Evolutionary conservation across 208 protist genomes (phyloP).

Genomic region (Phytomonas sp.): DNA sequence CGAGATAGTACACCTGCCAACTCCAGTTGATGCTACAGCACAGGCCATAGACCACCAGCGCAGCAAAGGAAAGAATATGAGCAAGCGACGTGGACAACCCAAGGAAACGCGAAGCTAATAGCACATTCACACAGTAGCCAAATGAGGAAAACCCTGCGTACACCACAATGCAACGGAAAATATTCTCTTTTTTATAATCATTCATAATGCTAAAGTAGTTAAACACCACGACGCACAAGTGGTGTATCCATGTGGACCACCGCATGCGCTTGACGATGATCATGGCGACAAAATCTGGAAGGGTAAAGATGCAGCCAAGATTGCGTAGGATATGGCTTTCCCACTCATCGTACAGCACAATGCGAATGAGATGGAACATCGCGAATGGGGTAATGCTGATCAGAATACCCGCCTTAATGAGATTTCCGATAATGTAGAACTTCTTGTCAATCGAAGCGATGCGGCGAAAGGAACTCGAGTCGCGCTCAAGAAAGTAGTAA

Average conservation of each 20-base stretch:
- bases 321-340: slow-evolving; percentile 82
- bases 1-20: slow-evolving; percentile 88
- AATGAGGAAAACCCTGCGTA: slow-evolving; percentile 89
- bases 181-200: slow-evolving; percentile 82
- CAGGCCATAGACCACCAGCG: slow-evolving; percentile 76
- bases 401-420: slow-evolving; percentile 86
- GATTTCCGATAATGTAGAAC: slow-evolving; percentile 90
- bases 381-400: slow-evolving; percentile 86
- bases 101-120: slow-evolving; percentile 89
- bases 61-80: slow-evolving; percentile 62
- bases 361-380: slow-evolving; percentile 60
- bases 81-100: slow-evolving; percentile 45
- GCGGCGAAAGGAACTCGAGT: slow-evolving; percentile 62
- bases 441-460: slow-evolving; percentile 83
- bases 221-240: slow-evolving; percentile 84
- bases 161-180: slow-evolving; percentile 85
- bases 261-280: slow-evolving; percentile 86
- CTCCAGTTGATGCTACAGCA: slow-evolving; percentile 85
- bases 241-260: slow-evolving; percentile 86
- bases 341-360: slow-evolving; percentile 81
- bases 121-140: slow-evolving; percentile 88
- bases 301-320: slow-evolving; percentile 89
- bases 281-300: slow-evolving; percentile 90
- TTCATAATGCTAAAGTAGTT: slow-evolving; percentile 88
- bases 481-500: slow-evolving; percentile 83